These are phyloP conservation scores for Umbellularia californica DNA, from an alignment of 164 flowering plant species.

Conservation along the genomic window DNA sequence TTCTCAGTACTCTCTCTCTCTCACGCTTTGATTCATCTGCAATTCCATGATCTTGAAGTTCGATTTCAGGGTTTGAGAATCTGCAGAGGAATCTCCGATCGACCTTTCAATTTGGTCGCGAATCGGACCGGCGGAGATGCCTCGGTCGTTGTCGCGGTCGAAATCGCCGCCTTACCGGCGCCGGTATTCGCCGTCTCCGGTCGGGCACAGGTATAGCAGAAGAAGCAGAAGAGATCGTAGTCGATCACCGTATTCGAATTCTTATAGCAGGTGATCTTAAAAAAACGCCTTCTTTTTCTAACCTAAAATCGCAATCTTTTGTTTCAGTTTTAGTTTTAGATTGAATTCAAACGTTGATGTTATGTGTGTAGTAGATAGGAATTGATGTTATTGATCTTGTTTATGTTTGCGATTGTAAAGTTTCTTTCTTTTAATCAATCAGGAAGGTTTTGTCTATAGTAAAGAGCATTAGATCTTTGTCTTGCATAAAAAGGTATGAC, in stretches of 20 bases:
- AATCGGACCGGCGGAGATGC: slow-evolving; percentile 9
- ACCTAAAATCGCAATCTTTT: too few species aligned
- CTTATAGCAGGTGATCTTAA: slow-evolving; percentile 63
- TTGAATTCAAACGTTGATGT: too few species aligned
- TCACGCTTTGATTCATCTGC: too few species aligned
- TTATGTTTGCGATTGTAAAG: not conserved
- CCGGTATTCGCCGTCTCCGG: slow-evolving; percentile 16
- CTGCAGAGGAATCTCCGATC: not conserved
- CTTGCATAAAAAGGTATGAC: not conserved
- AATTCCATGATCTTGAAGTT: too few species aligned
- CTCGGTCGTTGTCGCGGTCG: slow-evolving; percentile 9
- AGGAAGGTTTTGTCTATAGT: not conserved
- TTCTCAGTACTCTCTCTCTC: too few species aligned
- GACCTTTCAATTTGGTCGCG: not conserved
- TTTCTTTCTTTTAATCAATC: not conserved
- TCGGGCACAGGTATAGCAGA: slow-evolving; percentile 13
- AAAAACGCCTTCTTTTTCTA: too few species aligned
- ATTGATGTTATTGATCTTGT: not conserved
- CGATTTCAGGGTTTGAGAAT: too few species aligned
- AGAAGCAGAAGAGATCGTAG: slow-evolving; percentile 20
- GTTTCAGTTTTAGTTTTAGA: too few species aligned
- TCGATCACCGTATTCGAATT: slow-evolving; percentile 27
- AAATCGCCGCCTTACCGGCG: slow-evolving; percentile 12
- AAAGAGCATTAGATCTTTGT: not conserved
- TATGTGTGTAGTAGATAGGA: not conserved